phyloP scores from a whole-genome alignment of 108 stramenopile genomes.

The Pseudonitzschia pungens region DNA sequence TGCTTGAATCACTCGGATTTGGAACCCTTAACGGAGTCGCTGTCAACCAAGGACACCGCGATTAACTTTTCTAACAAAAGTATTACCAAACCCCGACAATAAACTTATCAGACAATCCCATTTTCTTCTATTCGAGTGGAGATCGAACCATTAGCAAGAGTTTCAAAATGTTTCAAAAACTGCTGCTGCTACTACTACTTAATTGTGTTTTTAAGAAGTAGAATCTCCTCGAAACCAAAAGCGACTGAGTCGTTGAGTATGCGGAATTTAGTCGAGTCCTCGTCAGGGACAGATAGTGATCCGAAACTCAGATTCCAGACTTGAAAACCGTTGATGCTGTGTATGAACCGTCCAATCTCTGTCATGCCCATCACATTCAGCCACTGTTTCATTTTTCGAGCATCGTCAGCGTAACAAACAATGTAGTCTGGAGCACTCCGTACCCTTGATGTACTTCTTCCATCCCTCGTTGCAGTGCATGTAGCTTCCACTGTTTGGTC shows the following conservation, averaged over 20 bases:
- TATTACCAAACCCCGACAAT: not conserved
- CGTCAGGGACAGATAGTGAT: not conserved
- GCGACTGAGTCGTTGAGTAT: conserved; percentile 11
- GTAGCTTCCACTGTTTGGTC: not conserved
- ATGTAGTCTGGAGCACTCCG: conserved; percentile 25
- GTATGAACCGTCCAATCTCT: conserved; percentile 29
- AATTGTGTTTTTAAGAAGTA: conserved; percentile 18
- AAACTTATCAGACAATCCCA: not conserved
- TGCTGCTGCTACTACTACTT: not conserved
- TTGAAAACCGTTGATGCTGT: conserved; percentile 30
- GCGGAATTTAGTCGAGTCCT: not conserved
- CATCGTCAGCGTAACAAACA: conserved; percentile 16
- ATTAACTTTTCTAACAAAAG: conserved; percentile 21
- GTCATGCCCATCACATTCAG: conserved; percentile 18
- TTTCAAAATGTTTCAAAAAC: too few relatives aligned
- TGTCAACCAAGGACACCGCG: conserved; percentile 55
- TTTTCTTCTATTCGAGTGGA: not conserved
- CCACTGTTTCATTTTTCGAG: conserved; percentile 10
- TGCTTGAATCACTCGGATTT: conserved; percentile 93
- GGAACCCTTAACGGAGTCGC: conserved; percentile 78
- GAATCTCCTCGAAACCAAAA: conserved; percentile 31
- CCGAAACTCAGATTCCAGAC: conserved; percentile 4
- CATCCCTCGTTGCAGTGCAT: conserved; percentile 5
- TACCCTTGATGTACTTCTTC: too few relatives aligned
- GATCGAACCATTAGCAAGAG: too few relatives aligned